A percentile compares a stretch with the other conserved stretches of the same genome.
Conservation (phyloP, 176 grass and related monocot species). For the Triticum turgidum region DNA sequence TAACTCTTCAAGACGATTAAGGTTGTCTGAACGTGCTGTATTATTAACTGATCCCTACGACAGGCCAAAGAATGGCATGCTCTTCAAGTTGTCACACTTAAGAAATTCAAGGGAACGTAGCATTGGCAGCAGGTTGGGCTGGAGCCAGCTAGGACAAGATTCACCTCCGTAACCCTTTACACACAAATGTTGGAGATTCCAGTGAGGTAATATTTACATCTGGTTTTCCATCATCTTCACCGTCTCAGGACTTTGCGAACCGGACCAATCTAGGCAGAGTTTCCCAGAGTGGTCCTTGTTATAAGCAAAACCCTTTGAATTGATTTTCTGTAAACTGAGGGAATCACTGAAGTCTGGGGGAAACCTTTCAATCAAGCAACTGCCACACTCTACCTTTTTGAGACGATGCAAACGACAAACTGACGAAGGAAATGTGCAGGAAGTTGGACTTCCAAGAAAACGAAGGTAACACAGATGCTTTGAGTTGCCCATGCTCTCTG, state of each 20-base stretch:
- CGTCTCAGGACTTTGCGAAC: background rate
- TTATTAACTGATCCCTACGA: background rate
- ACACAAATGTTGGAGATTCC: background rate
- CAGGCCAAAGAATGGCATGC: background rate
- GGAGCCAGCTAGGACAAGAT: background rate
- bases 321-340: background rate
- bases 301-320: no score
- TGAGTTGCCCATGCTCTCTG: no score
- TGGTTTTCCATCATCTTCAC: background rate
- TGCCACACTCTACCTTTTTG: no score
- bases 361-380: no score
- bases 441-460: background rate
- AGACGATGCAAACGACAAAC: background rate
- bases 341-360: background rate
- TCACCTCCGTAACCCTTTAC: rapidly evolving
- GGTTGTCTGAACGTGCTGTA: background rate
- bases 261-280: no score
- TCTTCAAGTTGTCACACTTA: background rate
- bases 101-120: background rate
- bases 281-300: no score
- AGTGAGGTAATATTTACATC: background rate
- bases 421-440: background rate
- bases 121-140: background rate
- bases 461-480: background rate
- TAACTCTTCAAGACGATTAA: background rate